phyloP scores from a whole-genome alignment of 176 grass and related monocot species.

The Aegilops umbellulata region DNA sequence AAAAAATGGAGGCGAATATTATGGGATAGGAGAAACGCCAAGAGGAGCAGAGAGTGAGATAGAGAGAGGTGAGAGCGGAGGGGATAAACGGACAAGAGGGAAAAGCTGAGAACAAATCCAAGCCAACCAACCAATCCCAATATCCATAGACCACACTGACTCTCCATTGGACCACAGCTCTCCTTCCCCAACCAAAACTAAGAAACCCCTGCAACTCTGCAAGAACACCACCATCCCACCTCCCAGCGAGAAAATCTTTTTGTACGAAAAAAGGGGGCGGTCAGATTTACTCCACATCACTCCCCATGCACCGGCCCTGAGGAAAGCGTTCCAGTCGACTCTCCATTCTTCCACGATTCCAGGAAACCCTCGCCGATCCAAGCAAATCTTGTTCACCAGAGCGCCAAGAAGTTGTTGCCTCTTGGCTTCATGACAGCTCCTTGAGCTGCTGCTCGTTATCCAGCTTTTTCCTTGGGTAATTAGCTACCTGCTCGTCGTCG shows the following conservation, averaged over 20 bases:
- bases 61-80: background rate
- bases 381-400: constrained; percentile 1
- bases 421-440: background rate
- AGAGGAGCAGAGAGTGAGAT: background rate
- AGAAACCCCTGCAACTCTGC: constrained; percentile 21
- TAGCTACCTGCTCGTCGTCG: background rate
- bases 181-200: constrained; percentile 3
- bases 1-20: constrained; percentile 40
- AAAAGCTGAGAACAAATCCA: constrained; percentile 46
- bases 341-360: constrained; percentile 36
- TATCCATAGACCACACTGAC: constrained; percentile 27
- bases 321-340: constrained; percentile 9
- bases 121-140: constrained; percentile 53
- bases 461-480: constrained; percentile 13
- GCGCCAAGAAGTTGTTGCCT: background rate
- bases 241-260: background rate
- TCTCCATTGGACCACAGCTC: constrained; percentile 42
- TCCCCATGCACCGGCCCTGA: constrained; percentile 21
- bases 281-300: constrained; percentile 20
- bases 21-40: constrained; percentile 20
- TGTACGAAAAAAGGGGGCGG: background rate
- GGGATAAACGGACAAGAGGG: constrained; percentile 46
- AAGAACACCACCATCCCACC: constrained; percentile 26
- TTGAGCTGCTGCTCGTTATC: constrained; percentile 20
- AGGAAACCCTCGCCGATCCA: constrained; percentile 11